Evolutionary conservation across 108 stramenopile genomes (phyloP).

Genomic region (Nitzschia sp.): DNA sequence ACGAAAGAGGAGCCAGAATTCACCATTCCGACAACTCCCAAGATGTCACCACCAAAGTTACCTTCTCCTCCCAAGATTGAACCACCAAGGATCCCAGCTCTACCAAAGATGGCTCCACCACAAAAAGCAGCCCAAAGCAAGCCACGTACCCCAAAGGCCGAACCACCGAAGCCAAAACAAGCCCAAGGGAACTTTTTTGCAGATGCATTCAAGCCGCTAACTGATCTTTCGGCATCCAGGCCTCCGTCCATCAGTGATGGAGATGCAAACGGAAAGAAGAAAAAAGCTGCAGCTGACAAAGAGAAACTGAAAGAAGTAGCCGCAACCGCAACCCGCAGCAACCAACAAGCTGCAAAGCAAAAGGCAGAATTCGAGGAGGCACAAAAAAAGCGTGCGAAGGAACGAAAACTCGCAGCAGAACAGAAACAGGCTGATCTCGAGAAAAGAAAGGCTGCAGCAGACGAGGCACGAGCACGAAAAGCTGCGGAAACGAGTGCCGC

Average conservation of each 20-base stretch:
- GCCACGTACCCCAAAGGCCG: conserved; percentile 31
- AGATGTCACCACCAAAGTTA: neutral
- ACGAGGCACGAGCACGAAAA: conserved; percentile 1
- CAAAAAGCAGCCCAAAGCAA: conserved; percentile 14
- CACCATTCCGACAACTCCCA: neutral
- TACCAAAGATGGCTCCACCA: conserved; percentile 35
- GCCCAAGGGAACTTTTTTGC: neutral
- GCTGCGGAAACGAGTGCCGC: neutral
- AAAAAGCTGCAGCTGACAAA: neutral
- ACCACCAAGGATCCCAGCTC: conserved; percentile 30
- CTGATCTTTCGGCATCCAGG: conserved; percentile 33
- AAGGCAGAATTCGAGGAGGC: conserved; percentile 12
- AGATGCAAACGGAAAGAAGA: neutral
- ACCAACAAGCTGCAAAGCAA: conserved; percentile 1
- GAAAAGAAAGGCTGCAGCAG: conserved; percentile 19
- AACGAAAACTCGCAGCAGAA: conserved; percentile 4
- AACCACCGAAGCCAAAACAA: conserved; percentile 8
- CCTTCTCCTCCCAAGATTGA: neutral
- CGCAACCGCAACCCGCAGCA: neutral
- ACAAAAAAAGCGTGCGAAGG: neutral
- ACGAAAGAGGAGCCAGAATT: neutral
- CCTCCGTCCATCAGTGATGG: conserved; percentile 1
- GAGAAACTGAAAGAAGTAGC: neutral
- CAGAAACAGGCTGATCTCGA: conserved; percentile 17
- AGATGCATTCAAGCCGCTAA: conserved; percentile 1